Evolutionary conservation across 768 basidiomycete genomes (phyloP).

Genomic region (Rhodotorula toruloides): DNA sequence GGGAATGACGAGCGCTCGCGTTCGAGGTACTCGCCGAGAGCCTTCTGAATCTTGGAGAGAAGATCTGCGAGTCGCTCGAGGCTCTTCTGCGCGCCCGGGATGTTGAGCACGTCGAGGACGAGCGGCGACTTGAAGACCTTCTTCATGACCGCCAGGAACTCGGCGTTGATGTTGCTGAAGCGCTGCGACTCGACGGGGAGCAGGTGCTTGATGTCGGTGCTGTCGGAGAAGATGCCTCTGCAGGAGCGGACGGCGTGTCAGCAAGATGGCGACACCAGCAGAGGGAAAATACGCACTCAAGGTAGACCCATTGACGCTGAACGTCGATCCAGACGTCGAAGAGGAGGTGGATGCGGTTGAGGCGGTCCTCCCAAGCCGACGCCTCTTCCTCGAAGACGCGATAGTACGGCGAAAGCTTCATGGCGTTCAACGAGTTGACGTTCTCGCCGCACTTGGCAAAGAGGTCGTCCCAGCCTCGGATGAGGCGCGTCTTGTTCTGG

Average conservation of each 20-base stretch:
- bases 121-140: constrained; percentile 99
- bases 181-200: constrained; percentile 87
- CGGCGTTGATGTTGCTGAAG: constrained; percentile 96
- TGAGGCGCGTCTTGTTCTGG: constrained; percentile 96
- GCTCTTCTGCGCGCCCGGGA: constrained; percentile 91
- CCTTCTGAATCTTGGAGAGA: constrained; percentile 97
- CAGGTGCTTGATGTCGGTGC: constrained; percentile 98
- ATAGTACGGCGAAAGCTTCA: constrained; percentile 98
- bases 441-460: constrained; percentile 91
- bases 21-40: constrained; percentile 96
- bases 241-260: background rate
- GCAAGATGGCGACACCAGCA: background rate
- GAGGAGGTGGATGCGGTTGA: constrained; percentile 86
- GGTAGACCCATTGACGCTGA: constrained; percentile 98
- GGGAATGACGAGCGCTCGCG: constrained; percentile 96
- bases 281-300: constrained; percentile 54
- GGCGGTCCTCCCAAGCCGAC: constrained; percentile 38
- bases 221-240: constrained; percentile 93
- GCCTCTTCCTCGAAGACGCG: constrained; percentile 62
- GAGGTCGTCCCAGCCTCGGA: constrained; percentile 54
- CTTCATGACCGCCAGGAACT: constrained; percentile 98
- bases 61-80: constrained; percentile 93
- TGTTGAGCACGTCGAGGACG: constrained; percentile 92
- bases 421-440: constrained; percentile 86
- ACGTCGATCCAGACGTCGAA: constrained; percentile 99